Conservation (phyloP, 2,329 filamentous ascomycete genomes). For the Monilinia vaccinii-corymbosi region DNA sequence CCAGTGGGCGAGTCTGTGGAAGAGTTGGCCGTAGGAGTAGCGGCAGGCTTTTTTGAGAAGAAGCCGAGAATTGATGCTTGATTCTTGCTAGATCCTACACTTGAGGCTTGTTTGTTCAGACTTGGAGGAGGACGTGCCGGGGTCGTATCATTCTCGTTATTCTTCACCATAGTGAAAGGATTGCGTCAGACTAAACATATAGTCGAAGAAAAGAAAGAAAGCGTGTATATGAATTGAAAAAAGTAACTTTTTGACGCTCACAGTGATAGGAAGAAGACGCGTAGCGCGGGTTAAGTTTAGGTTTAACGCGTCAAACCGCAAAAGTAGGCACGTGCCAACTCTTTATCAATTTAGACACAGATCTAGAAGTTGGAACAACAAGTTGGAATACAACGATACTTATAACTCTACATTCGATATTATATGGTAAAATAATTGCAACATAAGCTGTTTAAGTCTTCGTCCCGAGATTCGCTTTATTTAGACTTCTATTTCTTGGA, state of each 20-base stretch:
- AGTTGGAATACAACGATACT: no score
- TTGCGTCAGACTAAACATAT: background rate
- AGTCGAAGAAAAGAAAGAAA: background rate
- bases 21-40: constrained; percentile 26
- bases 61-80: constrained; percentile 71
- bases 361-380: no score
- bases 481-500: background rate
- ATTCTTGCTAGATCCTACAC: constrained; percentile 39
- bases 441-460: background rate
- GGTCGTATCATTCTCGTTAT: constrained; percentile 16
- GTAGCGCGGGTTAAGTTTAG: background rate
- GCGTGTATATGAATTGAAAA: background rate
- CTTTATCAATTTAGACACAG: background rate
- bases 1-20: constrained; percentile 16
- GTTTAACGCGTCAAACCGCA: constrained; percentile 1
- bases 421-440: background rate
- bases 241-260: background rate
- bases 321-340: background rate
- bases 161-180: constrained; percentile 17
- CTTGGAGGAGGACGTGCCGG: constrained; percentile 23
- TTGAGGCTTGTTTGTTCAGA: constrained; percentile 28
- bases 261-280: background rate
- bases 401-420: no score
- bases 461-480: background rate
- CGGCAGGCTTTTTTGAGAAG: constrained; percentile 53